A percentile compares a stretch with the other conserved stretches of the same genome.
Conservation (phyloP, 1,284 basidiomycete genomes). For the Rhodofomes roseus region DNA sequence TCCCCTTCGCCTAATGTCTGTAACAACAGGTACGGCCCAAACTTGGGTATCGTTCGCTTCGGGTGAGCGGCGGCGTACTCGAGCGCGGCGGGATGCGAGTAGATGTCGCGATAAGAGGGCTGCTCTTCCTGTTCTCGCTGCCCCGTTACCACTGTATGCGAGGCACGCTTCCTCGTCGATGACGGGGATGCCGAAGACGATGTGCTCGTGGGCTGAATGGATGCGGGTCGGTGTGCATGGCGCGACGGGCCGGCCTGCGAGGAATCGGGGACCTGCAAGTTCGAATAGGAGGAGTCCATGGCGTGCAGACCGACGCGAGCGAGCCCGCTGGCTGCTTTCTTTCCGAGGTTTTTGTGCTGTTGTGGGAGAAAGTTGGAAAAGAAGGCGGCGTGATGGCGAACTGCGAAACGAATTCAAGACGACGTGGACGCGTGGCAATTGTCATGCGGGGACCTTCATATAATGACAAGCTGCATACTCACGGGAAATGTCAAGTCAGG, state of each 20-base stretch:
- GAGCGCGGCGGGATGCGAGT: constrained; percentile 82
- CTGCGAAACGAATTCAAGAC: constrained; percentile 3
- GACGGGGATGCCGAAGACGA: constrained; percentile 31
- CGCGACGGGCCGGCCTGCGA: constrained; percentile 45
- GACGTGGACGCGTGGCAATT: constrained; percentile 5
- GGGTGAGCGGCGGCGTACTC: constrained; percentile 86
- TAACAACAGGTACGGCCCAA: constrained; percentile 91
- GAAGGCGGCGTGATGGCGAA: constrained; percentile 8
- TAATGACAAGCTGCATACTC: neutral
- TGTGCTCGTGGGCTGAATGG: constrained; percentile 39
- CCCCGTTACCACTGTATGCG: constrained; percentile 47
- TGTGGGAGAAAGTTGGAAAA: constrained; percentile 6
- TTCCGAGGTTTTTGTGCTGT: neutral
- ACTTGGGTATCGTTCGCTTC: constrained; percentile 83
- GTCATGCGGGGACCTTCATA: neutral
- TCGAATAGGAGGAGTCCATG: constrained; percentile 28
- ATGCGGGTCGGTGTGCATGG: constrained; percentile 39
- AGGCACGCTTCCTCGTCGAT: constrained; percentile 46
- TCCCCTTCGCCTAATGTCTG: constrained; percentile 98
- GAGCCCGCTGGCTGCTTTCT: neutral
- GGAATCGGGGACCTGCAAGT: constrained; percentile 44
- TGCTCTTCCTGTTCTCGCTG: constrained; percentile 41
- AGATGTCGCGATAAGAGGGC: constrained; percentile 63
- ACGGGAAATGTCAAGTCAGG: neutral
- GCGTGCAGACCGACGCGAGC: neutral